phyloP scores from a whole-genome alignment of 23 red algal species.

The Chondrus crispus region DNA sequence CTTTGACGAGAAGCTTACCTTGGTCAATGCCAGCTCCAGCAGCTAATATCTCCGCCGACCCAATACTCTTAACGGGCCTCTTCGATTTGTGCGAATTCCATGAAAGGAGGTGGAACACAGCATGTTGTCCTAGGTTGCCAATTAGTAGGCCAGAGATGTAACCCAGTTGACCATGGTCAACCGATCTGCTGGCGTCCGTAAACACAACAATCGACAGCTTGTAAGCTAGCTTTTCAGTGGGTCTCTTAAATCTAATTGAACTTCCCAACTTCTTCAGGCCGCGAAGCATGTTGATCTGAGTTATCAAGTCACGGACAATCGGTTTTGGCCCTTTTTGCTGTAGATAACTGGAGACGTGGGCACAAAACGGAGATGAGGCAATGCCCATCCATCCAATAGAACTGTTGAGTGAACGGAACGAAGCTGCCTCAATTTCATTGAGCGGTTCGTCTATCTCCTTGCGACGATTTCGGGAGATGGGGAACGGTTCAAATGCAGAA shows the following conservation, averaged over 20 bases:
- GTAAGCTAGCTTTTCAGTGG: not conserved
- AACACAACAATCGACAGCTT: not conserved
- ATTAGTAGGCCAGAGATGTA: not conserved
- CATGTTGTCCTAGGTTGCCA: not conserved
- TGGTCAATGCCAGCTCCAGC: constrained; percentile 11
- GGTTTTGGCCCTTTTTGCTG: not conserved
- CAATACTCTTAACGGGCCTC: not conserved
- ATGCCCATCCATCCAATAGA: not conserved
- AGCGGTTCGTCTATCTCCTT: not conserved
- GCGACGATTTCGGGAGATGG: not conserved
- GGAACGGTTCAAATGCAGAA: not conserved
- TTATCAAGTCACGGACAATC: not conserved
- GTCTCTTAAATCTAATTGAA: not conserved
- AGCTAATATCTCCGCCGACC: not conserved
- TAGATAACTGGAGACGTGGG: not conserved
- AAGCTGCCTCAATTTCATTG: not conserved
- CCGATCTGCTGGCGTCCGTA: not conserved
- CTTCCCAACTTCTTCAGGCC: not conserved
- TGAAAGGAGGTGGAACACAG: not conserved
- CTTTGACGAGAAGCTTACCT: not conserved
- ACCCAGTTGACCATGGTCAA: not conserved
- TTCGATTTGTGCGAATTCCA: constrained; percentile 14
- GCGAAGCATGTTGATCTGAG: not conserved
- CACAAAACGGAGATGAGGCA: constrained; percentile 12
- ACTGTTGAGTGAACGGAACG: not conserved